Conservation (phyloP, 192 early-diverging fungal genomes). For the Backusella liffmaniae region DNA sequence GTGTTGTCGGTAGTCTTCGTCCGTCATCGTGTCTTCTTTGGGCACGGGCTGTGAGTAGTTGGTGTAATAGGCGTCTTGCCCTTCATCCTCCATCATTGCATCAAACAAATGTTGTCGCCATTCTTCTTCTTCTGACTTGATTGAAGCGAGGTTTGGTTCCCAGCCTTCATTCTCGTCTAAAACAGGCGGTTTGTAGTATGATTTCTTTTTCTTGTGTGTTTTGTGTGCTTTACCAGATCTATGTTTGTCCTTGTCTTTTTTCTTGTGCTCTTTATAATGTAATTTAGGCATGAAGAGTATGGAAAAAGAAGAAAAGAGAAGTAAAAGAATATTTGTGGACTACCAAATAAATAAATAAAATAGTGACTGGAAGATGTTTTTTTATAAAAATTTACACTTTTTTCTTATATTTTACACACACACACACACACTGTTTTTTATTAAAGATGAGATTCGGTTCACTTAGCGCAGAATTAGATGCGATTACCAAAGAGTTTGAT, state of each 20-base stretch:
- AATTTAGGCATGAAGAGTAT: constrained; percentile 21
- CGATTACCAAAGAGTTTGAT: constrained; percentile 33
- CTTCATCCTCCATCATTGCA: constrained; percentile 37
- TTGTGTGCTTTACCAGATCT: background rate
- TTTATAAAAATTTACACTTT: background rate
- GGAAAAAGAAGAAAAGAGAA: background rate
- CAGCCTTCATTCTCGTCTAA: constrained; percentile 29
- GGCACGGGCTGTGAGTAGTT: background rate
- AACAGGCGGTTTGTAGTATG: constrained; percentile 19
- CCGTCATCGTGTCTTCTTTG: constrained; percentile 14
- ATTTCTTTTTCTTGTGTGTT: background rate
- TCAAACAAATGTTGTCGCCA: constrained; percentile 35
- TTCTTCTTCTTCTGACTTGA: constrained; percentile 19
- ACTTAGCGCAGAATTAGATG: constrained; percentile 12
- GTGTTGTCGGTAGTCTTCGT: constrained; percentile 35
- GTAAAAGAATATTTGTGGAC: background rate
- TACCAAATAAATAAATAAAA: background rate
- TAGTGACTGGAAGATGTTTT: too few relatives aligned
- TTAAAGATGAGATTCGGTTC: constrained; percentile 4
- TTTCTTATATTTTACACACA: background rate
- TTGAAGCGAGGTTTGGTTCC: background rate
- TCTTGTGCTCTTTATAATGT: constrained; percentile 10
- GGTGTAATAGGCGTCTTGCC: constrained; percentile 18
- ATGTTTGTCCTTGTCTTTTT: background rate
- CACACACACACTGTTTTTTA: background rate